Evolutionary conservation across 352 stramenopile genomes (phyloP).

Genomic region (Aphanomyces invadans): DNA sequence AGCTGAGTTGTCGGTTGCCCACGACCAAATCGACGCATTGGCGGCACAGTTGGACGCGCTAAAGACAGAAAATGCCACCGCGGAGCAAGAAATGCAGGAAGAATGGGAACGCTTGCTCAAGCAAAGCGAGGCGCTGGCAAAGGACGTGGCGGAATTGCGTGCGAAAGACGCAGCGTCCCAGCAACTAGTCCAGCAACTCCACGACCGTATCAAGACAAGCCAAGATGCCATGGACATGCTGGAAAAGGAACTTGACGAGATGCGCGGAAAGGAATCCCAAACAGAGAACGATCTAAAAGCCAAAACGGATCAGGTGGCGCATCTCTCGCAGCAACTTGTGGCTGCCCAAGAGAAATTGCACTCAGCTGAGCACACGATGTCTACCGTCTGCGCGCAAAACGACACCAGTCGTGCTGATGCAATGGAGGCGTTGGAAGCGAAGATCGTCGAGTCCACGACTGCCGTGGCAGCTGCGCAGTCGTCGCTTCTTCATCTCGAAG

Average conservation of each 20-base stretch:
- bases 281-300: not conserved
- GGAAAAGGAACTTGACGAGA: not conserved
- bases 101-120: slow-evolving; percentile 1
- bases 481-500: not conserved
- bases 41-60: not conserved
- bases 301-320: not conserved
- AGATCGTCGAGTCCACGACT: not conserved
- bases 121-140: not conserved
- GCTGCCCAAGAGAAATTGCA: not conserved
- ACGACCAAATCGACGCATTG: not conserved
- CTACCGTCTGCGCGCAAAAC: not conserved
- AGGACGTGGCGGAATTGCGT: not conserved
- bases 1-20: not conserved
- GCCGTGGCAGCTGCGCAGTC: too few relatives aligned
- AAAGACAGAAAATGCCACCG: not conserved
- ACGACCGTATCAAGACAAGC: too few relatives aligned
- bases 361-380: not conserved
- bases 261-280: not conserved
- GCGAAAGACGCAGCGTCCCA: not conserved
- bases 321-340: not conserved
- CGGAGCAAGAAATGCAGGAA: slow-evolving; percentile 6
- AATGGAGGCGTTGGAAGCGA: not conserved
- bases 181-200: too few relatives aligned
- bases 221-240: too few relatives aligned
- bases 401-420: too few relatives aligned